Percentiles rank a stretch among this genome's conserved stretches.
Evolutionary conservation across 176 grass and related monocot genomes (phyloP).

Genomic region (Triticum dicoccoides): DNA sequence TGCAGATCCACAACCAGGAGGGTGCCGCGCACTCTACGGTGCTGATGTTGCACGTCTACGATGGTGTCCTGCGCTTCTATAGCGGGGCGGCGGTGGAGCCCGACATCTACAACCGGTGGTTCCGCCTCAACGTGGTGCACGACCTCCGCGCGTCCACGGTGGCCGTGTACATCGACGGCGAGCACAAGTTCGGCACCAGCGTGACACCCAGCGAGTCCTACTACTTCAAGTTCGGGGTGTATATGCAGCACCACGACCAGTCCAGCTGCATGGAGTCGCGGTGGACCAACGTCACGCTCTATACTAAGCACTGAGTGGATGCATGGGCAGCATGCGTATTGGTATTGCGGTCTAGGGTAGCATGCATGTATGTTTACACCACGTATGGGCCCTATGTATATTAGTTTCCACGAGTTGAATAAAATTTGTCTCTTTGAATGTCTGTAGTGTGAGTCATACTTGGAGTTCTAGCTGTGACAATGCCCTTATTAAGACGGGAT

Average conservation of each 20-base stretch:
- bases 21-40: background rate
- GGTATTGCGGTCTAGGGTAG: no score
- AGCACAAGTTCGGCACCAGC: background rate
- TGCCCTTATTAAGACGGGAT: no score
- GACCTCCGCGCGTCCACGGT: conserved; percentile 14
- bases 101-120: conserved; percentile 40
- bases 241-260: conserved; percentile 29
- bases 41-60: conserved; percentile 52
- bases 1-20: conserved; percentile 36
- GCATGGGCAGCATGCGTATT: no score
- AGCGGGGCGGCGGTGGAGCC: background rate
- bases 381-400: no score
- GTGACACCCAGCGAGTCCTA: background rate
- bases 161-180: conserved; percentile 27
- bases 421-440: no score
- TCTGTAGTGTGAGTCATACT: no score
- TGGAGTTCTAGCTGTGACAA: no score
- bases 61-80: conserved; percentile 32
- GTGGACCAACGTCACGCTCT: no score
- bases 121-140: conserved; percentile 54
- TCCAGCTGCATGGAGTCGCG: background rate
- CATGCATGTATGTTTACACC: no score
- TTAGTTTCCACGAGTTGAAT: no score
- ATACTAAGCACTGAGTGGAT: no score
- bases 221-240: conserved; percentile 56